Conservation (phyloP, 768 basidiomycete genomes). For the Agrocybe chaxingu region DNA sequence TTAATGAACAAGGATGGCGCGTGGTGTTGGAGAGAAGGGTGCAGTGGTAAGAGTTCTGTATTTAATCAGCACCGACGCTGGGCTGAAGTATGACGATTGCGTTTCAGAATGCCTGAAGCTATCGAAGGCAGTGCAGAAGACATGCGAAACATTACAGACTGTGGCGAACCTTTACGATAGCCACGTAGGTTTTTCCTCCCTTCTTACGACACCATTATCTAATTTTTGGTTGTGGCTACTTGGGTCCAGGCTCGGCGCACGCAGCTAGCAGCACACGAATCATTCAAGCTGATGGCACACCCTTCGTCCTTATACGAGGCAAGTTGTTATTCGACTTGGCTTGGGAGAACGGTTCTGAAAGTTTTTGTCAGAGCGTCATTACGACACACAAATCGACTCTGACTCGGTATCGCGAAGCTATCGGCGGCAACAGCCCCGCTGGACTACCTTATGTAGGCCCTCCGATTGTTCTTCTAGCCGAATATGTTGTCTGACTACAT, state of each 20-base stretch:
- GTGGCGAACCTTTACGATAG: constrained; percentile 80
- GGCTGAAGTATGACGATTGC: background rate
- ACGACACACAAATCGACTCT: constrained; percentile 75
- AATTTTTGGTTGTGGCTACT: background rate
- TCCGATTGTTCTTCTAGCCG: background rate
- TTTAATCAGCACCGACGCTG: background rate
- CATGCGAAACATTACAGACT: constrained; percentile 67
- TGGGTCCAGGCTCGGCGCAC: constrained; percentile 61
- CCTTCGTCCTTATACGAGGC: constrained; percentile 73
- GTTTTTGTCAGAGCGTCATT: constrained; percentile 49
- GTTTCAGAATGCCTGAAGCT: constrained; percentile 69
- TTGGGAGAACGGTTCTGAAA: background rate
- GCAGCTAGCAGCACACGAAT: constrained; percentile 72
- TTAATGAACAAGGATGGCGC: constrained; percentile 69
- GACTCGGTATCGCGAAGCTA: constrained; percentile 59
- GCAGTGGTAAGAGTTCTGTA: constrained; percentile 45
- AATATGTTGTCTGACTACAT: background rate
- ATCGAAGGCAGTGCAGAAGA: constrained; percentile 76
- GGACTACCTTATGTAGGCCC: constrained; percentile 7
- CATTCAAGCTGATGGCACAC: constrained; percentile 73
- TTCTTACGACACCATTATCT: background rate
- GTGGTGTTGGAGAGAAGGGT: constrained; percentile 86
- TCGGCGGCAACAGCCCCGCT: constrained; percentile 11
- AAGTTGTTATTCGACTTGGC: constrained; percentile 5
- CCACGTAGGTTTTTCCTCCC: constrained; percentile 45